Conservation (phyloP, 768 basidiomycete genomes). For the Leccinellum luteum region DNA sequence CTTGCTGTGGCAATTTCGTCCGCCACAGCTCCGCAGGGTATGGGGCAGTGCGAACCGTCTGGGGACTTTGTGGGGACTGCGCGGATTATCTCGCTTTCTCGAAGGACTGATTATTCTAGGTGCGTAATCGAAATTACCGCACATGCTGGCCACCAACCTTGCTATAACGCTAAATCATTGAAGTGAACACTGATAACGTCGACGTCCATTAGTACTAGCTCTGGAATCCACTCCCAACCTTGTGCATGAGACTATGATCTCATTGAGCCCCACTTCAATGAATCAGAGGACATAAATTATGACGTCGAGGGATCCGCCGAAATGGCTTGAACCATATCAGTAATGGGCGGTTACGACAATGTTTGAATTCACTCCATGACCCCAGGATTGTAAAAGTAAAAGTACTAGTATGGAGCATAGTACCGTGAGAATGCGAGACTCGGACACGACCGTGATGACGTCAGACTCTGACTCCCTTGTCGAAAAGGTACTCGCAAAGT, state of each 20-base stretch:
- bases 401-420: too few species aligned
- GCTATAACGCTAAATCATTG: not conserved
- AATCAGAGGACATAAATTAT: not conserved
- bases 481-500: constrained; percentile 40
- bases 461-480: constrained; percentile 32
- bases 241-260: not conserved
- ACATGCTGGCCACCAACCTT: not conserved
- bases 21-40: constrained; percentile 23
- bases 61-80: not conserved
- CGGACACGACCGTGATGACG: too few species aligned
- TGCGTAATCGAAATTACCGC: not conserved
- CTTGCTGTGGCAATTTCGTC: constrained; percentile 52
- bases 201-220: not conserved
- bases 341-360: not conserved
- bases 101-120: not conserved
- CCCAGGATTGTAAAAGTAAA: too few species aligned
- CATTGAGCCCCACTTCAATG: not conserved
- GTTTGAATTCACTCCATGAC: too few species aligned
- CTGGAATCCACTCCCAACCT: not conserved
- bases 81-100: not conserved
- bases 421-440: not conserved
- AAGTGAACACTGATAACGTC: not conserved
- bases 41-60: constrained; percentile 1
- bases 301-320: not conserved
- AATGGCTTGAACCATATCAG: not conserved